Conservation (phyloP, 2,329 filamentous ascomycete species). For the Coleophoma cylindrospora region DNA sequence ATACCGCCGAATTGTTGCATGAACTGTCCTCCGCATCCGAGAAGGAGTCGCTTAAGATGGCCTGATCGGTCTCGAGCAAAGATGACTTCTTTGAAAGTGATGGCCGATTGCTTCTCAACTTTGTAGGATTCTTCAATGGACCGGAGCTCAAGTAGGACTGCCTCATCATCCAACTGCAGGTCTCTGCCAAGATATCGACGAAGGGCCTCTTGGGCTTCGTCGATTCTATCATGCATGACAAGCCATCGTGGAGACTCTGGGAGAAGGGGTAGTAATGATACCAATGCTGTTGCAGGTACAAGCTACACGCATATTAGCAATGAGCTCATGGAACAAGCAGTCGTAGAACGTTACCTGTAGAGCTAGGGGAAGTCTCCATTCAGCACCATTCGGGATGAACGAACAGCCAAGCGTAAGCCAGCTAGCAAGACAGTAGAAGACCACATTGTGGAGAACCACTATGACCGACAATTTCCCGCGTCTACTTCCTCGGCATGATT, state of each 20-base stretch:
- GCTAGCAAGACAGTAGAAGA: slow-evolving; percentile 50
- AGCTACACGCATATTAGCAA: slow-evolving; percentile 1
- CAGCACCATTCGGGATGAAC: slow-evolving; percentile 26
- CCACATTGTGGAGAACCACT: slow-evolving; percentile 45
- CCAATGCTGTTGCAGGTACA: slow-evolving; percentile 4
- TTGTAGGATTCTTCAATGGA: slow-evolving; percentile 46
- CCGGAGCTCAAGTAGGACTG: slow-evolving; percentile 45
- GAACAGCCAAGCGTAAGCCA: slow-evolving; percentile 13
- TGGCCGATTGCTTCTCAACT: slow-evolving; percentile 30
- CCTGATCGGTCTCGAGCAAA: slow-evolving; percentile 17
- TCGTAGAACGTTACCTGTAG: slow-evolving; percentile 30
- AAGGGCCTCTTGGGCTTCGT: slow-evolving; percentile 16
- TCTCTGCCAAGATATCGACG: slow-evolving; percentile 25
- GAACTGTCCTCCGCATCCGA: slow-evolving; percentile 40
- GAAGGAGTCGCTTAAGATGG: slow-evolving; percentile 43
- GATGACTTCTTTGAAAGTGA: slow-evolving; percentile 12
- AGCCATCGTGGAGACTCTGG: slow-evolving; percentile 32
- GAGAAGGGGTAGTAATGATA: slow-evolving; percentile 18
- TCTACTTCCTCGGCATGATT: slow-evolving; percentile 10
- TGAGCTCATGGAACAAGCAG: not conserved
- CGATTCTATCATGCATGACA: slow-evolving; percentile 21
- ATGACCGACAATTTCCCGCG: slow-evolving; percentile 16
- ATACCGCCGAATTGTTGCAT: slow-evolving; percentile 43
- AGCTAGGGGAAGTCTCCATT: slow-evolving; percentile 47
- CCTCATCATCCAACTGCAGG: slow-evolving; percentile 37